phyloP scores from a whole-genome alignment of 768 basidiomycete genomes.

The Cubamyces sp. region DNA sequence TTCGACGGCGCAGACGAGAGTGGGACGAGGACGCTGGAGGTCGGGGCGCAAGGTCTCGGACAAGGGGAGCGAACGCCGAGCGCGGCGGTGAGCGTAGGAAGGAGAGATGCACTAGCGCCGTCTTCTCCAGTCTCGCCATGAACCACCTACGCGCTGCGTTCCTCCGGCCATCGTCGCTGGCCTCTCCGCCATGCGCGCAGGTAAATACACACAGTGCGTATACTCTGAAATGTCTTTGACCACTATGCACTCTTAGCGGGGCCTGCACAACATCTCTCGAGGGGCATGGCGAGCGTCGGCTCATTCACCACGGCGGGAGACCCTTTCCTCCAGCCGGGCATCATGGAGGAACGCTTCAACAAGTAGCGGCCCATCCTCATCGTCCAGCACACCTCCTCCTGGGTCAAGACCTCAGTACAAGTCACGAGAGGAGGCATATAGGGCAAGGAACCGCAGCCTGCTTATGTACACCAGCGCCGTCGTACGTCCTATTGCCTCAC shows the following conservation, averaged over 20 bases:
- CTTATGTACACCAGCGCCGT: slow-evolving; percentile 86
- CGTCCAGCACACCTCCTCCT: slow-evolving; percentile 14
- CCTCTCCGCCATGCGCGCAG: not conserved
- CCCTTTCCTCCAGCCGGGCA: not conserved
- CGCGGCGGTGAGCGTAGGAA: slow-evolving; percentile 16
- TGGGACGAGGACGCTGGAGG: not conserved
- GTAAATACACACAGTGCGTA: not conserved
- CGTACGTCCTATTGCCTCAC: slow-evolving; percentile 47
- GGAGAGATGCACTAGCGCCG: slow-evolving; percentile 21
- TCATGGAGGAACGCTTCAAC: slow-evolving; percentile 21
- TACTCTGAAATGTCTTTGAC: not conserved
- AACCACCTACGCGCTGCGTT: slow-evolving; percentile 30
- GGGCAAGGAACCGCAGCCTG: slow-evolving; percentile 68
- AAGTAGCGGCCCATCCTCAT: slow-evolving; percentile 9
- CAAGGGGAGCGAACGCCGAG: not conserved
- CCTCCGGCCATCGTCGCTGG: slow-evolving; percentile 21
- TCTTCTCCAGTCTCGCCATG: slow-evolving; percentile 24
- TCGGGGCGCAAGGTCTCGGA: not conserved
- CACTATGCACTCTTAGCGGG: not conserved
- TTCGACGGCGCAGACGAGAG: not conserved
- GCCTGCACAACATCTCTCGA: slow-evolving; percentile 11
- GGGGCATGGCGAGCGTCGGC: not conserved
- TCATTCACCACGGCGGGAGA: not conserved
- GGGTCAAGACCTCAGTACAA: slow-evolving; percentile 32
- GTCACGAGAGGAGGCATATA: slow-evolving; percentile 48